A percentile compares a stretch with the other conserved stretches of the same genome.
Evolutionary conservation across 805 yeast genomes (phyloP).

Genomic region (Priceomyces castillae): DNA sequence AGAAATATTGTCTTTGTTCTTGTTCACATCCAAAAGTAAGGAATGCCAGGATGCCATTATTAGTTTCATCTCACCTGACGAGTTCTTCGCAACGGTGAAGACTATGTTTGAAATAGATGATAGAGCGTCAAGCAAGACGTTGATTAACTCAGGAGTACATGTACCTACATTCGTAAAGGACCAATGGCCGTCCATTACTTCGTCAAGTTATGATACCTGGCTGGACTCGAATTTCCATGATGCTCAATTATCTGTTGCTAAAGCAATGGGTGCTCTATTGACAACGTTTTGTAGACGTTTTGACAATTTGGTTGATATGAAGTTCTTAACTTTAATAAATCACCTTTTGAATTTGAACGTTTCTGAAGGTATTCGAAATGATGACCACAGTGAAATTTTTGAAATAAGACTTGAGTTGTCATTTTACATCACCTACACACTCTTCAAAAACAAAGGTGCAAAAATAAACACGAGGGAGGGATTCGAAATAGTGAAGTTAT

Average conservation of each 20-base stretch:
- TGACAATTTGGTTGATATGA: constrained; percentile 27
- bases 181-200: constrained; percentile 42
- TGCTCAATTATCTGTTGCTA: constrained; percentile 67
- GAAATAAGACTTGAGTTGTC: constrained; percentile 66
- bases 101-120: constrained; percentile 42
- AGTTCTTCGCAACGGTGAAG: constrained; percentile 30
- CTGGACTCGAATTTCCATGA: constrained; percentile 60
- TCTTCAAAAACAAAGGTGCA: constrained; percentile 29
- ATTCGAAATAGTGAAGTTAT: constrained; percentile 40
- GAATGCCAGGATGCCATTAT: constrained; percentile 42
- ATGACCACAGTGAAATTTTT: constrained; percentile 48
- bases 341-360: constrained; percentile 51
- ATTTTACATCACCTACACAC: constrained; percentile 48
- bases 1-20: constrained; percentile 69
- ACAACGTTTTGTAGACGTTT: constrained; percentile 59
- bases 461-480: constrained; percentile 33
- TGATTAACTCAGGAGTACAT: constrained; percentile 27
- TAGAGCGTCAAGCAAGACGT: constrained; percentile 17
- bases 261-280: constrained; percentile 74
- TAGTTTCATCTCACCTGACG: constrained; percentile 35
- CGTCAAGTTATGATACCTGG: constrained; percentile 55
- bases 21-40: constrained; percentile 55
- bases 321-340: constrained; percentile 33
- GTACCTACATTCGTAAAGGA: constrained; percentile 48
- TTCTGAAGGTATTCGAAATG: constrained; percentile 50